Evolutionary conservation across 257 asterid species (phyloP), one percentile per base, ranked within the genome.

Genomic region (Solanum bukasovii): DNA sequence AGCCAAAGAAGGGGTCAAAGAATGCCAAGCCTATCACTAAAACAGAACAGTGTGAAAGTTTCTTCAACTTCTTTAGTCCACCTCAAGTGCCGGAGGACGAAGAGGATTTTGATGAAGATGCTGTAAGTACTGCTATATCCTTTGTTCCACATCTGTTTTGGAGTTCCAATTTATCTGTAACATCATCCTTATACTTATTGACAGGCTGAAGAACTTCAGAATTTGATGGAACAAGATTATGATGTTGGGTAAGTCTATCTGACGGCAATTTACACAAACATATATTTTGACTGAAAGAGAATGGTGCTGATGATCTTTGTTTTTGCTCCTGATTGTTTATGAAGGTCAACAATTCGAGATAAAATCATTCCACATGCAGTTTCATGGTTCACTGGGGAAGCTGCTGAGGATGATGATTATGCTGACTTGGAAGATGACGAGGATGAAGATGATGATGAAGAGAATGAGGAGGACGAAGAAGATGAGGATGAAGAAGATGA

Each of bases 351-450:
- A 1, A 94, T 96, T 74, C 94, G 99, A 6, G 99, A 96, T 86
- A 94, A 94, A 88, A 94, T 95, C 42, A 96, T 96, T 61, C 98
- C 99, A 18, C 98, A 94, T 93, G 99, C 99, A 0, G 98, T 96
- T 13, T 95, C 98, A 59, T 96, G 99, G 99, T 96, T 93, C 90
- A 96, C 99, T 3, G 98, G 99, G 29, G 99, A 96, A 90, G 99
- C 99, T 84, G 98, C 91, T 42, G 91, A 93, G 78, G 96, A 92
- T 31, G 65, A 56, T 56, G 97, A 96, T 72, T 93, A 89, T 84
- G 94, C 87, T 1, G 98, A 93, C 63, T 42, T 91, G 37, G 95
- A 90, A 3, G 96, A 91, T 3, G 98, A 94, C 13, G 98, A 93
- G 1, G 91, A 89, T 0, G 87, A 86, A 0, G 87, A 85, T 4